Evolutionary conservation across 2,329 filamentous ascomycete genomes (phyloP), one percentile per base, ranked within the genome.

Genomic region (Sclerotinia nivalis): DNA sequence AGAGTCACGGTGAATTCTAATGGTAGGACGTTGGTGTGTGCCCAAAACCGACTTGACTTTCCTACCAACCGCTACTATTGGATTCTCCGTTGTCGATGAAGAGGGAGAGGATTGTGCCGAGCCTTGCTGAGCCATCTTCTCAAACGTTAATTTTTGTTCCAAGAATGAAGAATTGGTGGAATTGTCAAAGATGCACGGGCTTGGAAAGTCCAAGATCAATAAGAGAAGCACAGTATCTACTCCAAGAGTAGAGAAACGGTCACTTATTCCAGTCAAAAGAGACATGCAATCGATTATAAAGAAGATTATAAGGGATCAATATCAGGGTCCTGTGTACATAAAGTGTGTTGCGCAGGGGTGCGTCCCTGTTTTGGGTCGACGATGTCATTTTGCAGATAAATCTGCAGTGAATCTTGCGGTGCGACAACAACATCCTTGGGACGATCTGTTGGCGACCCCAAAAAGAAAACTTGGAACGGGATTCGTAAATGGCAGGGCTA

Each of bases 31-130:
- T 71, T 76, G 72, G 13, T 69, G 55, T 28, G 73, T 71, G 25
- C 60, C 71, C 20, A 76, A 60, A 15, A 59, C 71, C 0, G 74
- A 72, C 66, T 74, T 76, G n/a, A 76, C 72, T 31, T 74, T 76
- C 13, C 73, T 70, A n/a, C 72, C 75, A 54, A 74, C 69, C 49
- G 73, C 73, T 28, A 71, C 69, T 40, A 76, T 61, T 40, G 74
- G 73, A 60, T 75, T 76, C 9, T 74, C 71, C 50, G 73, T 74
- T 50, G 72, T 70, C 58, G 62, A 52, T 13, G 71, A 55, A 18
- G 69, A 49, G 6, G 61, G 70, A n/a, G 61, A 52, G 60, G 71
- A 65, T 59, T 72, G 54, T 49, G 68, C 69, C 20, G 68, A 37
- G n/a, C 43, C 52, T 66, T 58, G 64, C 28, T 64, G 69, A 71